A percentile compares a stretch with the other conserved stretches of the same genome.
phyloP scores from a whole-genome alignment of 768 basidiomycete genomes.

The Collybia nuda region DNA sequence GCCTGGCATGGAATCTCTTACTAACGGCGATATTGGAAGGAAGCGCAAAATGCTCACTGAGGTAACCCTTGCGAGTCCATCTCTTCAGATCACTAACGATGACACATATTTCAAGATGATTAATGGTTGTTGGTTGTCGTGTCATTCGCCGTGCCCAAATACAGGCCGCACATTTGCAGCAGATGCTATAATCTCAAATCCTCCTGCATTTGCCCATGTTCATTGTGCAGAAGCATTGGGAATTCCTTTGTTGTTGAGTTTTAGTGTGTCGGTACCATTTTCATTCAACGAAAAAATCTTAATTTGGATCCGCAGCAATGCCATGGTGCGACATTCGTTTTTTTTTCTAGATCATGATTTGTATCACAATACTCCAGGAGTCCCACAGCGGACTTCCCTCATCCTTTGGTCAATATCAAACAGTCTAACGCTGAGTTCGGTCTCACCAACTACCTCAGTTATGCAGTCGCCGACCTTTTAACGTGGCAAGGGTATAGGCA shows the following conservation, averaged over 20 bases:
- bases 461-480: constrained; percentile 57
- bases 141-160: constrained; percentile 43
- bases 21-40: constrained; percentile 58
- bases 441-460: constrained; percentile 59
- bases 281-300: not conserved
- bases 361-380: constrained; percentile 29
- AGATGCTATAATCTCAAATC: constrained; percentile 68
- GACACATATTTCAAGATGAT: constrained; percentile 45
- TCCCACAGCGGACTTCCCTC: constrained; percentile 54
- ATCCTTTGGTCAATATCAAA: constrained; percentile 63
- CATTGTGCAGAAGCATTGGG: constrained; percentile 67
- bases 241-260: constrained; percentile 53
- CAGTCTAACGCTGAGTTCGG: constrained; percentile 51
- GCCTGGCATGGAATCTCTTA: constrained; percentile 56
- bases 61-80: constrained; percentile 20
- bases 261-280: constrained; percentile 40
- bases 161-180: constrained; percentile 50
- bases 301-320: constrained; percentile 45
- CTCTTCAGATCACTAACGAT: not conserved
- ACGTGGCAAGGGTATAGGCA: constrained; percentile 59
- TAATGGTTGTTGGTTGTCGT: constrained; percentile 56
- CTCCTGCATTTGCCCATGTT: constrained; percentile 64
- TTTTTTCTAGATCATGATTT: not conserved
- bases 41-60: constrained; percentile 60
- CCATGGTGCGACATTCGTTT: constrained; percentile 43